These are phyloP conservation scores for Colletotrichum liaoningense DNA, from an alignment of 2,329 filamentous ascomycete genomes.

Conservation along the genomic window DNA sequence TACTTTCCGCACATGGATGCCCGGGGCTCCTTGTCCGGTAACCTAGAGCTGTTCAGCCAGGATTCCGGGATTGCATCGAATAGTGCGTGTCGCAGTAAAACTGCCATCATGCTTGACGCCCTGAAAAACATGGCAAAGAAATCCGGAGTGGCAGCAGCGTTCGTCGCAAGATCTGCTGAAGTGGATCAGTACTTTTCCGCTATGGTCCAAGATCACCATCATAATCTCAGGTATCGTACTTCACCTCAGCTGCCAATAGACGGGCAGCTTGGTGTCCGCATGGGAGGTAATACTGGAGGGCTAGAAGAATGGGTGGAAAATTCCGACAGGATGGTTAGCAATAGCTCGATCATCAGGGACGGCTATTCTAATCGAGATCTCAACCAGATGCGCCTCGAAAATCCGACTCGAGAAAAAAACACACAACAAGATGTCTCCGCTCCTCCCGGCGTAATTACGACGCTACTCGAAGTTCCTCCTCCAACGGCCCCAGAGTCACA, in stretches of 20 bases:
- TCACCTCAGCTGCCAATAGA: not conserved
- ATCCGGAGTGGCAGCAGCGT: constrained; percentile 26
- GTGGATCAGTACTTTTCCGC: constrained; percentile 26
- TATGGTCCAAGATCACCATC: constrained; percentile 23
- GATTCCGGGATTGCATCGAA: not conserved
- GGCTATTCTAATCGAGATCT: constrained; percentile 34
- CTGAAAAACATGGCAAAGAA: constrained; percentile 15
- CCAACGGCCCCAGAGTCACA: not conserved
- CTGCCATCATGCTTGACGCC: constrained; percentile 15
- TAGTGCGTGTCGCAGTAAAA: not conserved
- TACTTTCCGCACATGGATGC: constrained; percentile 78
- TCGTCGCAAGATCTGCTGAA: constrained; percentile 25
- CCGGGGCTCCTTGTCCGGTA: constrained; percentile 59
- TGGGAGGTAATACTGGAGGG: constrained; percentile 59
- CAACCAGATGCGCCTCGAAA: not conserved
- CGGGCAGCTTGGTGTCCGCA: constrained; percentile 49
- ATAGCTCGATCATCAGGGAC: constrained; percentile 52
- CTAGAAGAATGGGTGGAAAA: constrained; percentile 65
- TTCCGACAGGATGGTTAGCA: constrained; percentile 52
- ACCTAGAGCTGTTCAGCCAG: constrained; percentile 40
- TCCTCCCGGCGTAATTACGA: not conserved
- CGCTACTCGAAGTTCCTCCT: not conserved
- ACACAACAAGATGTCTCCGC: not conserved
- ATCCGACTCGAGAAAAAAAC: not conserved
- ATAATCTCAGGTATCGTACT: not conserved